These are phyloP conservation scores for Aspergillus calidoustus DNA, from an alignment of 2,329 filamentous ascomycete species.

Conservation along the genomic window DNA sequence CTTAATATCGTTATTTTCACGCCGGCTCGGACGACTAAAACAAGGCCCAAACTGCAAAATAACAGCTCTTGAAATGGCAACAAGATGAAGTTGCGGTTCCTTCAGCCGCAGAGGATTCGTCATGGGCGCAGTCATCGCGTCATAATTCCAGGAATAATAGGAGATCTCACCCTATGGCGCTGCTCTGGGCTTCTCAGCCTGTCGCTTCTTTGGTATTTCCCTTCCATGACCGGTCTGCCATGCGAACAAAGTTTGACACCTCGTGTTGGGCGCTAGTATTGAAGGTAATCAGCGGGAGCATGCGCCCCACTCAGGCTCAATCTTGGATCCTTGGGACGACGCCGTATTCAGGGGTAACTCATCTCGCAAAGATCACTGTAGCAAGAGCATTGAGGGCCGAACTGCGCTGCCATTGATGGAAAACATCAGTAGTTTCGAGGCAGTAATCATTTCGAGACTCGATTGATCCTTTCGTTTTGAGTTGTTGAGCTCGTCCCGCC, in stretches of 20 bases:
- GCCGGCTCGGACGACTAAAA: neutral
- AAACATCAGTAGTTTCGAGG: neutral
- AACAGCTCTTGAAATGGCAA: neutral
- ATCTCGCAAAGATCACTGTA: neutral
- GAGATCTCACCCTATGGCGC: neutral
- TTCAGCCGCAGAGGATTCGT: constrained; percentile 4
- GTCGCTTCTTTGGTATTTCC: neutral
- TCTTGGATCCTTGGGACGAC: neutral
- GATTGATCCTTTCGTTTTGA: neutral
- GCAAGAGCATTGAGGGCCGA: neutral
- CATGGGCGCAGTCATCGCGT: neutral
- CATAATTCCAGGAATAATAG: neutral
- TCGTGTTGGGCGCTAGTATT: constrained; percentile 13
- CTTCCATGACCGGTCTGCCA: neutral
- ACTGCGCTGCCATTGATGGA: constrained; percentile 9
- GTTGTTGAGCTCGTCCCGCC: neutral
- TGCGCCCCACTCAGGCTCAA: neutral
- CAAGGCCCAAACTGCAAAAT: neutral
- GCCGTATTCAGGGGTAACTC: constrained; percentile 8
- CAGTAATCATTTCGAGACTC: neutral
- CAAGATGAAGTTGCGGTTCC: neutral
- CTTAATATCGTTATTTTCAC: neutral
- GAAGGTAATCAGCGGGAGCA: constrained; percentile 8
- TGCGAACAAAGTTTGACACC: constrained; percentile 15
- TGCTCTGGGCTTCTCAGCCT: neutral